Base-by-base conservation (phyloP, 23 red algal species). In the Gracilaria caudata region DNA sequence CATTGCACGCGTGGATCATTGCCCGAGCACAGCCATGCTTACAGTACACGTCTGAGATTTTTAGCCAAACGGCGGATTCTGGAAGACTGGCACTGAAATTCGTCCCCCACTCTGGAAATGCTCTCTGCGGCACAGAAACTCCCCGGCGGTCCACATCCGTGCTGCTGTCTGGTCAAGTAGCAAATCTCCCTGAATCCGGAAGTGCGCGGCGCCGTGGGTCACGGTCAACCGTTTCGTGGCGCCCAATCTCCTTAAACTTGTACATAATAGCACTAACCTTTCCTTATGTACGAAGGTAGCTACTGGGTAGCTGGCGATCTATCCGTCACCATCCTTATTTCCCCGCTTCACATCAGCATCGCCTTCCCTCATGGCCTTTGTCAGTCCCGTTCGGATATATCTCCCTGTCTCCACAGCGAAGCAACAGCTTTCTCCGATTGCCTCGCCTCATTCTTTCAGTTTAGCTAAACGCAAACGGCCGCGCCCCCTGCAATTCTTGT, bases 21-120 rank as follows among this genome's bases (percentile, higher is more conserved):
- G n/a, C n/a, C n/a, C n/a, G n/a, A n/a, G n/a, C n/a, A n/a, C n/a
- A n/a, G n/a, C n/a, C n/a, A n/a, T n/a, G n/a, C n/a, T n/a, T n/a
- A n/a, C n/a, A n/a, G n/a, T n/a, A 66, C 61, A 66, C 26, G 61
- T 66, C 36, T 30, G 61, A 66, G 61, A 35, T 66, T 36, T 66
- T 66, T 30, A 0, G 30, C 61, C 10, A 33, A 66, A 16, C 61
- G 61, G 61, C 19, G 7, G 61, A 30, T 66, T 66, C 29, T 66
- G 29, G 61, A 66, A 35, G 19, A 66, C 11, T 29, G 23, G 57
- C n/a, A n/a, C n/a, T n/a, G n/a, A n/a, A n/a, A n/a, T n/a, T n/a
- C n/a, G n/a, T n/a, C n/a, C n/a, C n/a, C n/a, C n/a, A n/a, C n/a
- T n/a, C n/a, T 29, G 10, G 57, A 60, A 28, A 60, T 28, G 57